Evolutionary conservation across 352 stramenopile genomes (phyloP).

Genomic region (Phytophthora cactorum): DNA sequence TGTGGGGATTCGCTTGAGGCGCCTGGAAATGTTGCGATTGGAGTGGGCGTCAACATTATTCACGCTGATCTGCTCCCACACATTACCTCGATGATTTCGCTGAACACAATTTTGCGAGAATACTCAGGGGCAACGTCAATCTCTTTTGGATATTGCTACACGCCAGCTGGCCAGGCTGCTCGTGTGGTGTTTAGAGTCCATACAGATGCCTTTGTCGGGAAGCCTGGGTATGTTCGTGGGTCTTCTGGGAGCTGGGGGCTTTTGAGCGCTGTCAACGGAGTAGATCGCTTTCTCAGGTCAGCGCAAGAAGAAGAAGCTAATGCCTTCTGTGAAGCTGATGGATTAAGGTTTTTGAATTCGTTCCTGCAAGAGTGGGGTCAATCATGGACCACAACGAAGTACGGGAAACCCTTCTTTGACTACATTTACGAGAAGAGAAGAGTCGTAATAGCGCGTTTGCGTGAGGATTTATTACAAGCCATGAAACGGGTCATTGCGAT

Average conservation of each 20-base stretch:
- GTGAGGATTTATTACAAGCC: slow-evolving; percentile 11
- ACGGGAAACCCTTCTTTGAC: slow-evolving; percentile 12
- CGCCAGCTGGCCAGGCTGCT: slow-evolving; percentile 6
- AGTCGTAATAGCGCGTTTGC: neutral
- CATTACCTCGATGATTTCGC: slow-evolving; percentile 13
- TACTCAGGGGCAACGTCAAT: slow-evolving; percentile 21
- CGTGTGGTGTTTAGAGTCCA: slow-evolving; percentile 29
- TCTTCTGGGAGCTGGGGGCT: slow-evolving; percentile 10
- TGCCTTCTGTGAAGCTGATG: slow-evolving; percentile 26
- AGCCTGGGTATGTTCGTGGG: slow-evolving; percentile 2
- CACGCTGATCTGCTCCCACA: slow-evolving; percentile 31
- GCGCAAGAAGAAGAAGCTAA: slow-evolving; percentile 18
- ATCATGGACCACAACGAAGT: slow-evolving; percentile 11
- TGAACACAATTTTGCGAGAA: slow-evolving; percentile 15
- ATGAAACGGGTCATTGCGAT: slow-evolving; percentile 13
- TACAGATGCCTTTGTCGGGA: neutral
- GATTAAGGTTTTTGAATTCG: slow-evolving; percentile 23
- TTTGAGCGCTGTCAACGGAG: slow-evolving; percentile 9
- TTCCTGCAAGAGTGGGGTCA: slow-evolving; percentile 3
- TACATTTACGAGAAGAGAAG: neutral
- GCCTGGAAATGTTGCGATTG: slow-evolving; percentile 17
- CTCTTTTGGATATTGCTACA: slow-evolving; percentile 26
- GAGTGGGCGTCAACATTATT: slow-evolving; percentile 25
- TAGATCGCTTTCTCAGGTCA: slow-evolving; percentile 15
- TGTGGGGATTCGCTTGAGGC: slow-evolving; percentile 3